Percentiles rank a stretch among this genome's conserved stretches.
Evolutionary conservation across 2,329 filamentous ascomycete genomes (phyloP).

Genomic region (Penicillium sp.): DNA sequence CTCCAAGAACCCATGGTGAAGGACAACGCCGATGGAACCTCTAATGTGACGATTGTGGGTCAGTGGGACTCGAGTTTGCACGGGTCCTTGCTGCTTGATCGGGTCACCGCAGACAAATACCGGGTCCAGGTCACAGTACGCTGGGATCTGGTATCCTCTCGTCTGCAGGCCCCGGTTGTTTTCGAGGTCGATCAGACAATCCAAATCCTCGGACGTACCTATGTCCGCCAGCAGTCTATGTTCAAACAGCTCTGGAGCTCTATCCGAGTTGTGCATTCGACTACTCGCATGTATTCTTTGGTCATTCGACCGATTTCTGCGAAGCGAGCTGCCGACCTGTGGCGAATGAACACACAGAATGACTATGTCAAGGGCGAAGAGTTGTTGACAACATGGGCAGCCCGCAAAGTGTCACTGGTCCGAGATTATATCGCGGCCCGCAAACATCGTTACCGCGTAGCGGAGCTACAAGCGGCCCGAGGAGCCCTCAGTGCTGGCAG

Average conservation of each 20-base stretch:
- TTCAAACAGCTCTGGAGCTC: constrained; percentile 85
- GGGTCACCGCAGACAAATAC: constrained; percentile 88
- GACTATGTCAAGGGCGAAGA: constrained; percentile 98
- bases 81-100: constrained; percentile 87
- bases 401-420: constrained; percentile 87
- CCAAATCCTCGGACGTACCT: constrained; percentile 80
- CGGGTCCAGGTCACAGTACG: constrained; percentile 82
- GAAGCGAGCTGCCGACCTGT: constrained; percentile 88
- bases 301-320: constrained; percentile 84
- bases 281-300: constrained; percentile 81
- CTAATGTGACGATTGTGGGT: constrained; percentile 79
- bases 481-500: constrained; percentile 44
- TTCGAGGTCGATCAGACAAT: constrained; percentile 80
- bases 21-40: constrained; percentile 86
- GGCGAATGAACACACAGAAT: constrained; percentile 92
- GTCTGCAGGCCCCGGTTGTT: constrained; percentile 82
- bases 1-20: constrained; percentile 76
- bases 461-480: constrained; percentile 72
- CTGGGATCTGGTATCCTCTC: constrained; percentile 83
- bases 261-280: constrained; percentile 81
- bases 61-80: constrained; percentile 98
- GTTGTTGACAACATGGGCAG: constrained; percentile 78
- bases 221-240: constrained; percentile 82
- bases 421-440: constrained; percentile 77
- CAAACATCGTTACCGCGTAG: constrained; percentile 71